Evolutionary conservation across 352 stramenopile species (phyloP), one percentile per base, ranked within the genome.

Genomic region (Phytophthora pini): DNA sequence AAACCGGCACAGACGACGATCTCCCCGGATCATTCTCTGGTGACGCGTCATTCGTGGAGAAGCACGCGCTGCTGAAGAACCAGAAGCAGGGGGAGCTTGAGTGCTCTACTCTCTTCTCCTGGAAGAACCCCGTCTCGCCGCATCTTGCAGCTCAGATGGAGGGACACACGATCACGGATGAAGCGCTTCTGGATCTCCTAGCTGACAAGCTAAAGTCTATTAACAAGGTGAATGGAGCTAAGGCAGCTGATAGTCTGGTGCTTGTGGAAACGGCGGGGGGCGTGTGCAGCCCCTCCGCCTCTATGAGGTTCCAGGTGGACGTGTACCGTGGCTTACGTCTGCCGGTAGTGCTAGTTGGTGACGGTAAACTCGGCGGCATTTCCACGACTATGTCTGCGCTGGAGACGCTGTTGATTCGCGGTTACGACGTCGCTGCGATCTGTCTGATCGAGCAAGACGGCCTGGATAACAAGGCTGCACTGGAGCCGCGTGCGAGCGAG

Each of bases 221-320:
- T 29, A 79, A 77, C 52, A 47, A 57, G 4, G 57, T 70, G 4
- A 72, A 65, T 36, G 49, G 62, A 17, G 17, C 47, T 22, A 72
- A 72, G 13, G 61, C 56, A 43, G 59, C 75, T 8, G 68, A 87
- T 56, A 84, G 72, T 49, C 58, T 95, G 29, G 65, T 87, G 62
- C 87, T 98, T 17, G 88, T 99, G 29, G 97, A 99, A 87, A 98
- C 96, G 9, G 96, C 97, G 1, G 97, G 97, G 9, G 97, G 97
- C 24, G 95, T 98, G 12, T 91, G 98, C 61, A 99, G 87, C 39
- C 87, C 87, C 9, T 90, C 87, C 24, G 87, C 83, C 5, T 91
- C 79, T 2, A 92, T 93, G 74, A 85, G 79, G 13, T 89, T 90
- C 62, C 97, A 99, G 73, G 96, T 90, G 17, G 96, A 99, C 68